These are phyloP conservation scores for Plasmodium coatneyi DNA, from an alignment of 169 alveolate genomes.

Conservation along the genomic window DNA sequence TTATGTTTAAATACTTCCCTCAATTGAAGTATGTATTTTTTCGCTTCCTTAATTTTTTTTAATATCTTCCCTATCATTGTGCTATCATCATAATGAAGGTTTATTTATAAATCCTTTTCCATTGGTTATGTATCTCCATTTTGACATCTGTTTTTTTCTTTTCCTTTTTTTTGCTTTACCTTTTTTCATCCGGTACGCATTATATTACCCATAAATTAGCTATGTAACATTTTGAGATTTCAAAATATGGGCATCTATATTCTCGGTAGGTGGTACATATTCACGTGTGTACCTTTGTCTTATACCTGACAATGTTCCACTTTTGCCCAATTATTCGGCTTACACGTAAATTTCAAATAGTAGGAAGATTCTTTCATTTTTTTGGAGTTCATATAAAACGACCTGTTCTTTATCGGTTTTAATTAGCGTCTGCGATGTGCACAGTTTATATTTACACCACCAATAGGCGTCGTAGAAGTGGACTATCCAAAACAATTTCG, in stretches of 20 bases:
- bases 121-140: neutral
- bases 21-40: neutral
- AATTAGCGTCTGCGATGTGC: neutral
- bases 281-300: neutral
- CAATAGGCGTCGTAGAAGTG: neutral
- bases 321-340: neutral
- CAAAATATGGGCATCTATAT: neutral
- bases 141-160: neutral
- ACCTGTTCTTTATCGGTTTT: neutral
- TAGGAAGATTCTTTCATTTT: neutral
- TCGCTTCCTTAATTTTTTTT: neutral
- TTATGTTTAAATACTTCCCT: neutral
- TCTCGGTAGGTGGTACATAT: neutral
- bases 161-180: neutral
- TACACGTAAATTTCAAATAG: neutral
- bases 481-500: neutral
- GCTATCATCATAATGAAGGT: neutral
- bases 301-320: neutral
- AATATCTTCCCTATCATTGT: neutral
- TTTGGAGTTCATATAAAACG: neutral
- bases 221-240: neutral
- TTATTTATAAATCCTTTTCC: too few relatives aligned
- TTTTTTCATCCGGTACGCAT: neutral
- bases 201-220: neutral
- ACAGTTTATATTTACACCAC: neutral